Evolutionary conservation across 2,329 filamentous ascomycete genomes (phyloP).

Genomic region (Fusarium bulbicola): DNA sequence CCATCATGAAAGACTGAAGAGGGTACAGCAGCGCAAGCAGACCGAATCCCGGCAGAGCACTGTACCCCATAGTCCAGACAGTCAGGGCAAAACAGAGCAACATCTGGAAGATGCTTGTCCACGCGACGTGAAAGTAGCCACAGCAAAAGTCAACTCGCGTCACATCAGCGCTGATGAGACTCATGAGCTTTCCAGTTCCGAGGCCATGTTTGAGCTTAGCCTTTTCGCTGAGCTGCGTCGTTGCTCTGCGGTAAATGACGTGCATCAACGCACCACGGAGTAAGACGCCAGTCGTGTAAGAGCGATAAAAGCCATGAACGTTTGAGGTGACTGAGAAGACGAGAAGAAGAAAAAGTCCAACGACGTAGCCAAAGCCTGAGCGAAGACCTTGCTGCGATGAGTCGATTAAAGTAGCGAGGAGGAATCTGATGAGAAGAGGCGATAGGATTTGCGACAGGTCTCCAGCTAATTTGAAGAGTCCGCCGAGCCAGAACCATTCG

Average conservation of each 20-base stretch:
- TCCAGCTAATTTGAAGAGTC: slow-evolving; percentile 40
- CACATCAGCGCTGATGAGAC: slow-evolving; percentile 46
- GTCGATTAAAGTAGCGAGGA: slow-evolving; percentile 14
- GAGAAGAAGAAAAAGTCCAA: slow-evolving; percentile 3
- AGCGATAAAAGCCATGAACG: slow-evolving; percentile 23
- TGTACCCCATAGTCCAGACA: slow-evolving; percentile 16
- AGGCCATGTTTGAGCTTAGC: slow-evolving; percentile 33
- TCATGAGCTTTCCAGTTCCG: slow-evolving; percentile 44
- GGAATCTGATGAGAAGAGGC: slow-evolving; percentile 20
- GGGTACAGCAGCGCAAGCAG: slow-evolving; percentile 15
- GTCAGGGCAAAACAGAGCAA: slow-evolving; percentile 42
- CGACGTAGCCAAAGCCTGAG: slow-evolving; percentile 19
- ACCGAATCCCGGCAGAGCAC: slow-evolving; percentile 13
- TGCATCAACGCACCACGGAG: slow-evolving; percentile 25
- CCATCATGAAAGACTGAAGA: slow-evolving; percentile 27
- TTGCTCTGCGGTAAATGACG: slow-evolving; percentile 21
- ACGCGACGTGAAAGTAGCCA: slow-evolving; percentile 44
- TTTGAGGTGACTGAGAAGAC: slow-evolving; percentile 26
- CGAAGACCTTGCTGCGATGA: slow-evolving; percentile 13
- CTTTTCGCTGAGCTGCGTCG: slow-evolving; percentile 15
- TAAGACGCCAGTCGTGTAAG: slow-evolving; percentile 4
- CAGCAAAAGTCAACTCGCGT: slow-evolving; percentile 46
- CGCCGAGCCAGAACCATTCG: slow-evolving; percentile 44
- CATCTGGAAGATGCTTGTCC: slow-evolving; percentile 46
- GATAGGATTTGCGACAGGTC: slow-evolving; percentile 34